A percentile compares a stretch with the other conserved stretches of the same genome.
phyloP scores from a whole-genome alignment of 192 early-diverging fungal species.

The Backusella macrospora region DNA sequence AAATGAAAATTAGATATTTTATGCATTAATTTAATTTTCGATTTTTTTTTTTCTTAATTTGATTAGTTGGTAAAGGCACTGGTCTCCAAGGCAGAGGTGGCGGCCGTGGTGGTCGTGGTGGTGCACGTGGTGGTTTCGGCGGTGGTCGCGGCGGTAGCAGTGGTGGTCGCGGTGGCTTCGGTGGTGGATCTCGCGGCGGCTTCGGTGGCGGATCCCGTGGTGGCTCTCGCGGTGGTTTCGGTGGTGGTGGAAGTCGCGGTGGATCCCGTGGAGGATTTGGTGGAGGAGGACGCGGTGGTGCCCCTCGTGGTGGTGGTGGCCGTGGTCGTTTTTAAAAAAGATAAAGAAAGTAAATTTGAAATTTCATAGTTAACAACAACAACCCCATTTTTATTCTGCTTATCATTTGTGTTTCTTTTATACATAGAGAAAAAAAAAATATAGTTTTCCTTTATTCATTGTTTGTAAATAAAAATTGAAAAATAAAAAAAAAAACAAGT shows the following conservation, averaged over 20 bases:
- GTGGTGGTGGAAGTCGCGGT: conserved; percentile 24
- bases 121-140: conserved; percentile 57
- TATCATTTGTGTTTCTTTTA: neutral
- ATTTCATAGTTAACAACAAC: neutral
- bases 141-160: conserved; percentile 44
- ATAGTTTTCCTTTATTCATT: conserved; percentile 10
- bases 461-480: conserved; percentile 4
- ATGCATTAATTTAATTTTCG: neutral
- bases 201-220: conserved; percentile 57
- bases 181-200: conserved; percentile 54
- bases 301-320: conserved; percentile 35
- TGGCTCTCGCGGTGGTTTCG: conserved; percentile 23
- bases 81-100: conserved; percentile 60
- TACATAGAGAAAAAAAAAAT: neutral
- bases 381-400: neutral
- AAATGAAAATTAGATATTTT: neutral
- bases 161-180: conserved; percentile 44
- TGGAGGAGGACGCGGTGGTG: conserved; percentile 16
- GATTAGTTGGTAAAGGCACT: conserved; percentile 45
- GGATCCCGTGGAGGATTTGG: conserved; percentile 15
- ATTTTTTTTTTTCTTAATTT: conserved; percentile 18
- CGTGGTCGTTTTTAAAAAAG: conserved; percentile 33
- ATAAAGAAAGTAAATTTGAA: neutral
- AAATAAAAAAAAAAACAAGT: neutral
- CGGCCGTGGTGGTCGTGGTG: conserved; percentile 51